phyloP scores from a whole-genome alignment of 768 basidiomycete genomes.

The Rhizopogon vesiculosus region DNA sequence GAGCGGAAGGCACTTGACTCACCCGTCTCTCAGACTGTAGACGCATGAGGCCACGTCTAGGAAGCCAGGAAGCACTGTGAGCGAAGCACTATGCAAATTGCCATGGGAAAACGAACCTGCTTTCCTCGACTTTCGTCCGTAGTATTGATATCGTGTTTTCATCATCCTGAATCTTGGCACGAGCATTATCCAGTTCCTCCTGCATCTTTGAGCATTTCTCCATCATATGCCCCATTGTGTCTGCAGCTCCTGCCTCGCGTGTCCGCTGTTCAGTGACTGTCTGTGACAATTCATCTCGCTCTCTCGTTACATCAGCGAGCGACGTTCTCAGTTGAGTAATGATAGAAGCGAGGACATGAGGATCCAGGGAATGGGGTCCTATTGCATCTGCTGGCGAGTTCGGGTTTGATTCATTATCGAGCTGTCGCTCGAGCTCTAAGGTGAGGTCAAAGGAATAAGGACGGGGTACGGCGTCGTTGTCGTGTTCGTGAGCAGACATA shows the following conservation, averaged over 20 bases:
- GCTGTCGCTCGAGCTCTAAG: constrained; percentile 74
- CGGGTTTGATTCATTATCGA: constrained; percentile 58
- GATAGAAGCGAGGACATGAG: constrained; percentile 71
- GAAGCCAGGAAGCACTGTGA: constrained; percentile 4
- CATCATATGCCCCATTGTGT: constrained; percentile 58
- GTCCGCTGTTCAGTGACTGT: constrained; percentile 45
- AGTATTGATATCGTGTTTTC: constrained; percentile 74
- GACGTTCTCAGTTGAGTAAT: constrained; percentile 68
- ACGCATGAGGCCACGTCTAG: constrained; percentile 81
- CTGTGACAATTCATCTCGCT: constrained; percentile 63
- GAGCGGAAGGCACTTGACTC: constrained; percentile 43
- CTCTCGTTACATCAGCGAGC: constrained; percentile 57
- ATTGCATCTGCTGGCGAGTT: constrained; percentile 35
- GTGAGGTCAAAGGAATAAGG: constrained; percentile 68
- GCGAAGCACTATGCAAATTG: not conserved
- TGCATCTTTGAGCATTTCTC: constrained; percentile 60
- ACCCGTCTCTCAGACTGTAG: constrained; percentile 76
- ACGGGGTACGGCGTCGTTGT: constrained; percentile 19
- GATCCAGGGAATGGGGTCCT: constrained; percentile 55
- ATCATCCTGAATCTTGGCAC: constrained; percentile 57
- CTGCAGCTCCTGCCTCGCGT: constrained; percentile 57
- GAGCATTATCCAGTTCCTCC: constrained; percentile 48
- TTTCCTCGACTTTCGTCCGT: constrained; percentile 83
- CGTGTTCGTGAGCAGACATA: constrained; percentile 26
- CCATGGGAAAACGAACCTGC: constrained; percentile 47